phyloP scores from a whole-genome alignment of 2,329 filamentous ascomycete genomes.

The Cryphonectria parasitica region DNA sequence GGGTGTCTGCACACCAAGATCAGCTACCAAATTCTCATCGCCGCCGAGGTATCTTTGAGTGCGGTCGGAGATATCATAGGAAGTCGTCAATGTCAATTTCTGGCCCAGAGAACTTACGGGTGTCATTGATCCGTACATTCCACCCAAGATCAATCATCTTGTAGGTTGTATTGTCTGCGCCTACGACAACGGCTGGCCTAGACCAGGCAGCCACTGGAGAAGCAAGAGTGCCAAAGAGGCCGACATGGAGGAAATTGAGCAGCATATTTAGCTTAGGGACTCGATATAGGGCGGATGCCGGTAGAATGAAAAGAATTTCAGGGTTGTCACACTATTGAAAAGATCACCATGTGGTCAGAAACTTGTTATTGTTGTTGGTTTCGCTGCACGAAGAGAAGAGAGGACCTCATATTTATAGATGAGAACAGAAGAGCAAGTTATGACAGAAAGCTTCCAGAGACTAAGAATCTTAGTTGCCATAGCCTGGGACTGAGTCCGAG shows the following conservation, averaged over 20 bases:
- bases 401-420: not conserved
- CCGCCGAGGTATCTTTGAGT: not conserved
- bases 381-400: not conserved
- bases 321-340: not conserved
- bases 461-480: not conserved
- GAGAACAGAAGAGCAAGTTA: not conserved
- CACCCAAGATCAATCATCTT: not conserved
- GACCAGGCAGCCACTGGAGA: not conserved
- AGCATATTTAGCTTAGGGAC: not conserved
- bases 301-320: not conserved
- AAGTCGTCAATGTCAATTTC: not conserved
- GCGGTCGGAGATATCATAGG: not conserved
- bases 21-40: not conserved
- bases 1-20: not conserved
- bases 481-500: not conserved
- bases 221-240: not conserved
- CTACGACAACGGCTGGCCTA: not conserved
- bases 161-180: constrained; percentile 3
- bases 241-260: not conserved
- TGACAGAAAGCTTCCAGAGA: not conserved
- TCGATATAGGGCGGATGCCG: not conserved
- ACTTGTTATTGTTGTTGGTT: not conserved
- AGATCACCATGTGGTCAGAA: not conserved
- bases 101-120: not conserved
- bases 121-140: not conserved